phyloP scores from a whole-genome alignment of 202 grass and related monocot species.

The Digitaria exilis region DNA sequence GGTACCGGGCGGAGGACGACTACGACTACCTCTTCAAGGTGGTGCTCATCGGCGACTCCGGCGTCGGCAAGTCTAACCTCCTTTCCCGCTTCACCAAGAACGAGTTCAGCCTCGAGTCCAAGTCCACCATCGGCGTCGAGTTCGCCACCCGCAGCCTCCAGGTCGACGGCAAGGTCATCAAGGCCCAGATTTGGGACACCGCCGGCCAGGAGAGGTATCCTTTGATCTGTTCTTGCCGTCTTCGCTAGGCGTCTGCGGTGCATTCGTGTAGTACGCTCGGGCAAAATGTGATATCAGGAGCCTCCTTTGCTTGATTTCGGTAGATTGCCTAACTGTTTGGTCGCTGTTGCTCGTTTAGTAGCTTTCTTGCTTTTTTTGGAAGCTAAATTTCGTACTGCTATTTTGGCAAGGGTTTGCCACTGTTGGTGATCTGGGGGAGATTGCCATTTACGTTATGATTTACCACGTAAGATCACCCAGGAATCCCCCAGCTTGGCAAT shows the following conservation, averaged over 20 bases:
- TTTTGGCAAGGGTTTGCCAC: background rate
- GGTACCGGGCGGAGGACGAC: slow-evolving; percentile 74
- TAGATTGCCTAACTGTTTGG: background rate
- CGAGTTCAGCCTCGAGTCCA: slow-evolving; percentile 97
- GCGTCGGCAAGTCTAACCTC: slow-evolving; percentile 76
- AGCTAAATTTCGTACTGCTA: slow-evolving; percentile 12
- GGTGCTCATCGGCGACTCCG: slow-evolving; percentile 86
- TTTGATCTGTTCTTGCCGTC: background rate
- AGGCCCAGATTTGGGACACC: slow-evolving; percentile 99
- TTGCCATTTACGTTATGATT: background rate
- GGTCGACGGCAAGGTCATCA: slow-evolving; percentile 89
- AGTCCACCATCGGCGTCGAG: slow-evolving; percentile 93
- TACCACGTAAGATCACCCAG: background rate
- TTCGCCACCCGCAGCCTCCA: slow-evolving; percentile 80
- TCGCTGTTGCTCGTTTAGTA: background rate
- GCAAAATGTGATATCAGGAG: slow-evolving; percentile 9
- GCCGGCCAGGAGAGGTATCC: slow-evolving; percentile 84
- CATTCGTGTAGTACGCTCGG: slow-evolving; percentile 6
- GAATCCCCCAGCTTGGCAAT: background rate
- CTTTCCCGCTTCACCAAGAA: slow-evolving; percentile 81
- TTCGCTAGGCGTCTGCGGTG: background rate
- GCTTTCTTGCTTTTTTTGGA: slow-evolving; percentile 13
- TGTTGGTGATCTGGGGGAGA: background rate
- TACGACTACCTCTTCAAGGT: slow-evolving; percentile 84
- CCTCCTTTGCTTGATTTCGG: slow-evolving; percentile 13